These are phyloP conservation scores for Astrothelium macrocarpum DNA, from an alignment of 495 filamentous ascomycete genomes.

Conservation along the genomic window DNA sequence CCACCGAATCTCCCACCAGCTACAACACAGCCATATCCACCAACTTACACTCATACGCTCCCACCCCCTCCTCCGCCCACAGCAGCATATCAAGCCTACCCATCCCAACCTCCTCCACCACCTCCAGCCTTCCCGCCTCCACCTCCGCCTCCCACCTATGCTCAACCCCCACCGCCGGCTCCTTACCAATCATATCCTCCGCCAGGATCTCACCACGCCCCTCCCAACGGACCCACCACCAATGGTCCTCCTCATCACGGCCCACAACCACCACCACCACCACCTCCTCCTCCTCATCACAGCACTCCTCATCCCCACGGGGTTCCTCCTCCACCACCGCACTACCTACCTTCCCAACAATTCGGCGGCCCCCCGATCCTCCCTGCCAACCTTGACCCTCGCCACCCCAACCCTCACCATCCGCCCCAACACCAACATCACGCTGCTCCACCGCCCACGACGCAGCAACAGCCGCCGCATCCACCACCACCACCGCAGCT, in stretches of 20 bases:
- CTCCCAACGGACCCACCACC: too few species aligned
- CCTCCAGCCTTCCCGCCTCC: not conserved
- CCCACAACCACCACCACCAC: not conserved
- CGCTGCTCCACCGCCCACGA: not conserved
- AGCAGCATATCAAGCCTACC: not conserved
- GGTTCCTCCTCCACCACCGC: not conserved
- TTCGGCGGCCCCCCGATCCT: not conserved
- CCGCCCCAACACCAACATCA: not conserved
- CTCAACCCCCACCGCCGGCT: not conserved
- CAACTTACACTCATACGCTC: not conserved
- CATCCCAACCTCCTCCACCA: not conserved
- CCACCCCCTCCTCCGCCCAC: not conserved
- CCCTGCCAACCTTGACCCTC: not conserved
- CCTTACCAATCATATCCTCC: not conserved
- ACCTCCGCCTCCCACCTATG: not conserved
- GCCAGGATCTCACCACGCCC: not conserved
- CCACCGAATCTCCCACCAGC: conserved; percentile 2
- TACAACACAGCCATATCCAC: not conserved
- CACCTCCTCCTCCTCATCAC: not conserved
- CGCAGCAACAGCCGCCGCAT: not conserved
- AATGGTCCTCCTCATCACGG: not conserved
- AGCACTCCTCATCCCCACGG: not conserved
- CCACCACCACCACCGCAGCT: not conserved
- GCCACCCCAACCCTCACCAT: not conserved
- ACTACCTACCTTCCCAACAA: not conserved